phyloP scores from a whole-genome alignment of 1,284 basidiomycete genomes.

The Cryptococcus sp. region DNA sequence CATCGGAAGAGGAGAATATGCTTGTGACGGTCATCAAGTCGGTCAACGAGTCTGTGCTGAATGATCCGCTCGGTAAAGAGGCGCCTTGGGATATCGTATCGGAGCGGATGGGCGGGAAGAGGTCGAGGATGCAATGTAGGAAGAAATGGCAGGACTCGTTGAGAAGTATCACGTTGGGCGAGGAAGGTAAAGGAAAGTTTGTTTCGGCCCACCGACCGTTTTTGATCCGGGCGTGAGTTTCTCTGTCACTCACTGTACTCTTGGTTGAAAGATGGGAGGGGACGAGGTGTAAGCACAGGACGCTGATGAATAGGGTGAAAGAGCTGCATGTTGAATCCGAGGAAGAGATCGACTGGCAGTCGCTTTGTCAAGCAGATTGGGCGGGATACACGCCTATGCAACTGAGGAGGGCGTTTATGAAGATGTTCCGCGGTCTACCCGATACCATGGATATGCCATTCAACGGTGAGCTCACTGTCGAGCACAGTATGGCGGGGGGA shows the following conservation, averaged over 20 bases:
- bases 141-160: conserved; percentile 25
- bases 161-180: neutral
- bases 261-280: neutral
- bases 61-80: conserved; percentile 14
- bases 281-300: neutral
- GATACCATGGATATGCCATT: neutral
- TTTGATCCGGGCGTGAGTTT: neutral
- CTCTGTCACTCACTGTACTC: neutral
- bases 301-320: neutral
- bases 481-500: neutral
- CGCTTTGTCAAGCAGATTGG: neutral
- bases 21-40: conserved; percentile 17
- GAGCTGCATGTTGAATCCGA: neutral
- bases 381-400: neutral
- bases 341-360: neutral
- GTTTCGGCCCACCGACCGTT: neutral
- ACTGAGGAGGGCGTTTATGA: neutral
- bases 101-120: conserved; percentile 19
- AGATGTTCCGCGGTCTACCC: neutral
- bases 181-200: neutral
- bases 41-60: conserved; percentile 16
- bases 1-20: conserved; percentile 21
- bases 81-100: conserved; percentile 29
- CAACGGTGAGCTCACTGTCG: neutral
- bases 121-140: conserved; percentile 22